Base-by-base conservation (phyloP, 331 rosid genomes). In the Rosa hybrid region DNA sequence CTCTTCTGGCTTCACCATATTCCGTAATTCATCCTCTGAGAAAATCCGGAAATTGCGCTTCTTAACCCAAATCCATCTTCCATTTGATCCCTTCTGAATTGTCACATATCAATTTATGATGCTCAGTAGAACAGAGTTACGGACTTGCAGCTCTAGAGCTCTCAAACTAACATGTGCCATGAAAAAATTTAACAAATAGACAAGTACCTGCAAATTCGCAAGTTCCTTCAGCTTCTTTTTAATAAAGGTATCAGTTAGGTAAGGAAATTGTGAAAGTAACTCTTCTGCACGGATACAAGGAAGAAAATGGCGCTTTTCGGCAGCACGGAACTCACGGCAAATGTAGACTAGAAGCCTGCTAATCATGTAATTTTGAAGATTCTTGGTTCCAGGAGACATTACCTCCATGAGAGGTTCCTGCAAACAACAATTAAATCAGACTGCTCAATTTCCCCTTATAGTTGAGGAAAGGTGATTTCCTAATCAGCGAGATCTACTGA, bases 321-420 rank as follows among this genome's bases (percentile, higher is more conserved):
- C 92, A 74, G 92, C 92, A 80, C 90, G 97, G 80, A 95, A 95
- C 76, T 93, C 98, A 27, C 91, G 94, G 86, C 94, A 93, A 89
- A 91, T 86, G 85, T 93, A 90, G 72, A 93, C 97, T 77, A 88
- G 51, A 50, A 93, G 89, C 91, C 98, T 89, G 84, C 90, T 95
- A 84, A 89, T 88, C 98, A 90, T 87, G 83, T 90, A 95, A 78
- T 86, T 91, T 85, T 91, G 99, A 85, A 95, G 96, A 87, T 89
- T 92, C 90, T 93, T 95, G 81, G 96, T 91, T 83, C 96, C 98
- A 54, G 99, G 99, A 46, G 99, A 90, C 79, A 93, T 85, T 71
- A 93, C 99, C 87, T 95, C 99, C 97, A 89, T 91, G 59, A 95
- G 97, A 62, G 99, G 99, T 87, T 95, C 99, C 99, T 95, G 91